Conservation (phyloP, 1,284 basidiomycete genomes). For the Cronartium quercuum region DNA sequence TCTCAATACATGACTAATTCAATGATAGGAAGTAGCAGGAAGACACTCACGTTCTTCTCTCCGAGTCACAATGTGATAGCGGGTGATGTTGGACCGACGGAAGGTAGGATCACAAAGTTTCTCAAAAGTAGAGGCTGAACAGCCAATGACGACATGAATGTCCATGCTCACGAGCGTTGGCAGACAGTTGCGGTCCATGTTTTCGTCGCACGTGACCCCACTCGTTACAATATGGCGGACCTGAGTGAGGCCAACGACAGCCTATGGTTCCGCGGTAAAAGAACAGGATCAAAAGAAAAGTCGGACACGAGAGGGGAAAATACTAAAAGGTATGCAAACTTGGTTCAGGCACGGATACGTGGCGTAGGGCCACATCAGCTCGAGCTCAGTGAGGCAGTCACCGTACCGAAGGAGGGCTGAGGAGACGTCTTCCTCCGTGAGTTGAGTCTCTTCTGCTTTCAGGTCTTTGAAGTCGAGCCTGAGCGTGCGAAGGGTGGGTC, state of each 20-base stretch:
- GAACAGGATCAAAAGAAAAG: slow-evolving; percentile 12
- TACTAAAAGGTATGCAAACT: background rate
- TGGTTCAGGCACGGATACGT: slow-evolving; percentile 24
- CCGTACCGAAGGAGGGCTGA: slow-evolving; percentile 7
- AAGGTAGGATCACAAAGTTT: background rate
- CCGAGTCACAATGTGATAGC: background rate
- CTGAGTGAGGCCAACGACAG: background rate
- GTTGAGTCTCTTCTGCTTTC: slow-evolving; percentile 5
- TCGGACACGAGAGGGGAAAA: background rate
- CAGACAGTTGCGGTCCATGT: background rate
- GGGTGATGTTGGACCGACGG: background rate
- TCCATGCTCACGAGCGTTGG: background rate
- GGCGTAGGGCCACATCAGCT: slow-evolving; percentile 20
- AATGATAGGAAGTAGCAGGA: background rate
- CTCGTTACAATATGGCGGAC: slow-evolving; percentile 1
- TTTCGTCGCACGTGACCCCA: background rate
- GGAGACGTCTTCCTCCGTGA: slow-evolving; percentile 16
- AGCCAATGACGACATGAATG: slow-evolving; percentile 3
- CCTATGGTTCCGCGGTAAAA: slow-evolving; percentile 3
- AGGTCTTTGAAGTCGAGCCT: slow-evolving; percentile 18
- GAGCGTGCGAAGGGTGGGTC: slow-evolving; percentile 11
- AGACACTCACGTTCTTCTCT: background rate
- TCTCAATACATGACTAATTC: slow-evolving; percentile 18
- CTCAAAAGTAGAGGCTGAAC: background rate
- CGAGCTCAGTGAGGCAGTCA: slow-evolving; percentile 1